Conservation (phyloP, 306 rosid genomes). For the Cucurbita pepo region DNA sequence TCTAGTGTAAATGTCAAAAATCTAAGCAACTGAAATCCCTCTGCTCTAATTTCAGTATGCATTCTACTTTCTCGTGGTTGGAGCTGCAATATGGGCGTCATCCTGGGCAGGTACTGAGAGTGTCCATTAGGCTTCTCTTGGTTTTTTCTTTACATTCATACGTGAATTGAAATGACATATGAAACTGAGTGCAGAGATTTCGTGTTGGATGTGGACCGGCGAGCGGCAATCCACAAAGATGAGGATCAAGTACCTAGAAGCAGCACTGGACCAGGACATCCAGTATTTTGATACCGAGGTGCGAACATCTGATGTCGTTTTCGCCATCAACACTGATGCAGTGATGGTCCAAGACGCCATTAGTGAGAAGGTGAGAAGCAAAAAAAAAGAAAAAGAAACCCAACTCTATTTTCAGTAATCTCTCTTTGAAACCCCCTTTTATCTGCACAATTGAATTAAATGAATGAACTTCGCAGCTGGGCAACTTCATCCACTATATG, state of each 20-base stretch:
- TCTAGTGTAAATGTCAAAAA: background rate
- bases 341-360: constrained; percentile 98
- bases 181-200: constrained; percentile 53
- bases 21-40: background rate
- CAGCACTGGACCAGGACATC: constrained; percentile 83
- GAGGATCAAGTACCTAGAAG: constrained; percentile 89
- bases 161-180: constrained; percentile 1
- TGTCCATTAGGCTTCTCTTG: background rate
- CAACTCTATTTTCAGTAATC: background rate
- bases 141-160: background rate
- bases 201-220: constrained; percentile 99
- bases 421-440: background rate
- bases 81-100: constrained; percentile 98
- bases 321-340: constrained; percentile 79
- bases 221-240: constrained; percentile 88
- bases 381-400: background rate
- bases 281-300: constrained; percentile 82
- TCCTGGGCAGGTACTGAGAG: constrained; percentile 87
- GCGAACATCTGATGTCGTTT: constrained; percentile 88
- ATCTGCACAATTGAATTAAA: background rate
- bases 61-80: constrained; percentile 86
- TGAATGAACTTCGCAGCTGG: constrained; percentile 41
- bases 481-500: constrained; percentile 92
- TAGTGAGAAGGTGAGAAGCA: constrained; percentile 71
- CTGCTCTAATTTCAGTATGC: constrained; percentile 52